phyloP scores from a whole-genome alignment of 768 basidiomycete species.

The Pleurotus djamor region DNA sequence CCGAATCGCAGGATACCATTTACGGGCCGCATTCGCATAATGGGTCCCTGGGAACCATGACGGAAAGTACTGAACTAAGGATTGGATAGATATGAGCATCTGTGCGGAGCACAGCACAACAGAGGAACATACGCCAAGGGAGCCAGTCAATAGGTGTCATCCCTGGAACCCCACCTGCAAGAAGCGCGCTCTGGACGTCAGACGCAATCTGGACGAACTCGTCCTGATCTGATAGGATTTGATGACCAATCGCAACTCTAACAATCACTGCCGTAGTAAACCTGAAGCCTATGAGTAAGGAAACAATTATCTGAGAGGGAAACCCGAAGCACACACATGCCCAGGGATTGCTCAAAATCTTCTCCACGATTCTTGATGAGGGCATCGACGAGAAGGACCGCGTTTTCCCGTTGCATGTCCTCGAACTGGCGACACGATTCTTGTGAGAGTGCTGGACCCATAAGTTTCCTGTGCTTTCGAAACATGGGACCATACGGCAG shows the following conservation, averaged over 20 bases:
- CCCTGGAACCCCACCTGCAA: slow-evolving; percentile 13
- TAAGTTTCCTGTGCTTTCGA: slow-evolving; percentile 48
- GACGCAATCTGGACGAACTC: slow-evolving; percentile 32
- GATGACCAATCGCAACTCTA: slow-evolving; percentile 27
- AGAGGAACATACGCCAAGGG: slow-evolving; percentile 19
- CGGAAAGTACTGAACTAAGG: slow-evolving; percentile 25
- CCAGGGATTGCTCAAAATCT: slow-evolving; percentile 29
- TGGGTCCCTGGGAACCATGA: slow-evolving; percentile 29
- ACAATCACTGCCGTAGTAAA: slow-evolving; percentile 15
- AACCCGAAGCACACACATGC: slow-evolving; percentile 26
- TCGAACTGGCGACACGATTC: slow-evolving; percentile 36
- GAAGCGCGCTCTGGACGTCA: slow-evolving; percentile 19
- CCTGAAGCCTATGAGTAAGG: background rate
- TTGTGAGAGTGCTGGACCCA: slow-evolving; percentile 16
- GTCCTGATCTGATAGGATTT: slow-evolving; percentile 27
- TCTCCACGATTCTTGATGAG: slow-evolving; percentile 20
- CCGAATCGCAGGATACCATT: slow-evolving; percentile 12
- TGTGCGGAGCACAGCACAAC: background rate
- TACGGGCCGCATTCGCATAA: slow-evolving; percentile 15
- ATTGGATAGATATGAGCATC: background rate
- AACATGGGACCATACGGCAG: slow-evolving; percentile 35
- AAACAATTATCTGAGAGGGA: background rate
- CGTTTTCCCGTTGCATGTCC: slow-evolving; percentile 36
- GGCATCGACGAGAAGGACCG: slow-evolving; percentile 32
- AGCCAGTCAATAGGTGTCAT: slow-evolving; percentile 18